Percentiles rank a stretch among this genome's conserved stretches.
Conservation (phyloP, 163 green algal genomes). For the Smithsoniella earleae region DNA sequence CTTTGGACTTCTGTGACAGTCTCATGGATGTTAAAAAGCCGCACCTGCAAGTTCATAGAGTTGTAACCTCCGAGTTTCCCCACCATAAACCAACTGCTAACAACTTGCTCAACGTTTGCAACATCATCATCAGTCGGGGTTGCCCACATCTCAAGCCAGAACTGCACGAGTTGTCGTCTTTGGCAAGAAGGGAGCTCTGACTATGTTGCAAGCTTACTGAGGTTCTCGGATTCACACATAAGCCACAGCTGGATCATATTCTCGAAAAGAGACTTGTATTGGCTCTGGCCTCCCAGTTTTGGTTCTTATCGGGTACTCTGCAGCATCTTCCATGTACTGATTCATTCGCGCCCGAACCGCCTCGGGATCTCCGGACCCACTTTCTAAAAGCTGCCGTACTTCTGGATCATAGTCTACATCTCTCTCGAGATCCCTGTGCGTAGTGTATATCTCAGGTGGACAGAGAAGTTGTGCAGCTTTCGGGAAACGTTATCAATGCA, state of each 20-base stretch:
- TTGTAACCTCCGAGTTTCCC: conserved; percentile 87
- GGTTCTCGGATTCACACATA: neutral
- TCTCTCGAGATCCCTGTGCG: conserved; percentile 5
- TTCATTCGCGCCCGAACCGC: conserved; percentile 5
- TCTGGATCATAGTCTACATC: conserved; percentile 26
- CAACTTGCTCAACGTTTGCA: conserved; percentile 62
- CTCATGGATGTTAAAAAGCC: no score
- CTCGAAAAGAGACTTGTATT: conserved; percentile 16
- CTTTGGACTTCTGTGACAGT: no score
- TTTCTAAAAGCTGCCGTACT: neutral
- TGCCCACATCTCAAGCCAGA: conserved; percentile 53
- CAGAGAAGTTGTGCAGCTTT: no score
- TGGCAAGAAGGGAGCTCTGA: neutral
- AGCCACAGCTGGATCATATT: conserved; percentile 16
- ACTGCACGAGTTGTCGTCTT: conserved; percentile 32
- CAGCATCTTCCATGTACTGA: conserved; percentile 7
- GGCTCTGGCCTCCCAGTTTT: conserved; percentile 19
- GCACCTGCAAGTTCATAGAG: conserved; percentile 72
- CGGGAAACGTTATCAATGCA: no score
- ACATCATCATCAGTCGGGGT: conserved; percentile 41
- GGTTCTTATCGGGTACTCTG: neutral
- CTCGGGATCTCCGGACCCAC: neutral
- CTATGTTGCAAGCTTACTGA: neutral
- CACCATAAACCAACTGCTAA: conserved; percentile 83
- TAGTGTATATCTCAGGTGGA: neutral